Conservation (phyloP, 139 green algal genomes). For the Picochlorum sp. region DNA sequence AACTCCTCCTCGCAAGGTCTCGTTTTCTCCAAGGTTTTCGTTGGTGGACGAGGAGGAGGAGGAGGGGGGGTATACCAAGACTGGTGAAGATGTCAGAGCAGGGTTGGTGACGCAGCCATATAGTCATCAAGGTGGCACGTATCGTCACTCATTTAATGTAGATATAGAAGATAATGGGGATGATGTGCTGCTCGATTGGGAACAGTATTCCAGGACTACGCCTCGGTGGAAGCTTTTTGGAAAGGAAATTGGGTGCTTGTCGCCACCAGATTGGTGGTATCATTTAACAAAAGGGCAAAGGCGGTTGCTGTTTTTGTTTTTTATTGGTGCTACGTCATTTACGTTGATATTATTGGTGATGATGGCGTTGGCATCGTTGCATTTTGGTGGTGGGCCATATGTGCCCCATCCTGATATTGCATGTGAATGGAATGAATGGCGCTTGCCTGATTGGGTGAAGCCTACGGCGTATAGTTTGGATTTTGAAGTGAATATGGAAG, state of each 20-base stretch:
- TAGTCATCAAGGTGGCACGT: neutral
- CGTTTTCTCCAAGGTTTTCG: too few relatives aligned
- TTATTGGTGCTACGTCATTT: neutral
- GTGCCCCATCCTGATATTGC: conserved; percentile 3
- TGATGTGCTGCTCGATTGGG: conserved; percentile 53
- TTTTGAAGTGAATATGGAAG: conserved; percentile 31
- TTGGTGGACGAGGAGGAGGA: too few relatives aligned
- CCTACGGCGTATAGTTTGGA: conserved; percentile 46
- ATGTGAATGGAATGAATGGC: conserved; percentile 36
- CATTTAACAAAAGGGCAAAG: conserved; percentile 17
- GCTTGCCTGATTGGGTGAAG: conserved; percentile 31
- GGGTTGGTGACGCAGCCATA: conserved; percentile 1
- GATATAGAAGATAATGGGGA: conserved; percentile 43
- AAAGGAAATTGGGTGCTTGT: conserved; percentile 13
- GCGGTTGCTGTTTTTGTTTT: conserved; percentile 13
- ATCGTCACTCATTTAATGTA: conserved; percentile 37
- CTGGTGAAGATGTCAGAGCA: neutral
- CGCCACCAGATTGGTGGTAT: conserved; percentile 20
- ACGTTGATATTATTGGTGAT: conserved; percentile 7
- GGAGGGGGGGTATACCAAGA: too few relatives aligned
- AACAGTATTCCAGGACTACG: conserved; percentile 32
- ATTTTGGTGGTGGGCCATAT: neutral
- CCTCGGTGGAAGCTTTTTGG: conserved; percentile 23
- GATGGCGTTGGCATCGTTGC: conserved; percentile 8
- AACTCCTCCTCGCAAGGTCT: too few relatives aligned